Evolutionary conservation across 2,329 filamentous ascomycete species (phyloP), one percentile per base, ranked within the genome.

Genomic region (Paracamarosporium sp.): DNA sequence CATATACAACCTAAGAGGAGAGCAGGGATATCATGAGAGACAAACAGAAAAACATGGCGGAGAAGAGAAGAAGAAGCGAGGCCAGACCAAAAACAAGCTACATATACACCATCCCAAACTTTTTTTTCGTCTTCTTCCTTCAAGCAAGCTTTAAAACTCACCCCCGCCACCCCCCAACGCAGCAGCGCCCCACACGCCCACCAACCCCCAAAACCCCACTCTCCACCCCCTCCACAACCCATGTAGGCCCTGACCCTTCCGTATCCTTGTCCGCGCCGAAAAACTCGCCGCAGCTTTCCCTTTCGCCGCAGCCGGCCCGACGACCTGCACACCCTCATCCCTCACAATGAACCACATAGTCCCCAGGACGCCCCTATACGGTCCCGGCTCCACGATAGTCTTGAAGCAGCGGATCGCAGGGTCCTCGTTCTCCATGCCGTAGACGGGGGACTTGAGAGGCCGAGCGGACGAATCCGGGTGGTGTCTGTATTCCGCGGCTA

Each of bases 321-420:
- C 59, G 47, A 76, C 66, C 48, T 79, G 67, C 81, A 58, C 79
- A 7, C 95, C 95, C 75, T 99, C 95, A 68, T 96, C 91, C 33
- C 89, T 85, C 1, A 91, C 84, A 60, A 99, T 95, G 59, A 86
- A 86, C 82, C 92, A 94, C 85, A 97, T 93, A 2, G 94, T 97
- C 3, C 92, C 91, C n/a, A 95, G 75, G 1, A 97, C 83, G n/a
- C 95, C 95, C 31, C 86, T 83, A 75, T 97, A 99, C 4, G 86
- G 86, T 2, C 93, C 93, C 0, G 91, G 83, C 2, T 90, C 88
- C 0, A 98, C 88, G 53, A 97, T 88, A 0, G 92, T 93, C 54
- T 92, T 88, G 77, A 81, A 66, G 51, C 76, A 76, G 63, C 63
- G 64, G 13, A 76, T 64, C 6, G 66, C 62, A 1, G 68, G 61